Percentiles rank a stretch among this genome's conserved stretches.
Evolutionary conservation across 2,329 filamentous ascomycete species (phyloP).

Genomic region (Diaporthe batatas): DNA sequence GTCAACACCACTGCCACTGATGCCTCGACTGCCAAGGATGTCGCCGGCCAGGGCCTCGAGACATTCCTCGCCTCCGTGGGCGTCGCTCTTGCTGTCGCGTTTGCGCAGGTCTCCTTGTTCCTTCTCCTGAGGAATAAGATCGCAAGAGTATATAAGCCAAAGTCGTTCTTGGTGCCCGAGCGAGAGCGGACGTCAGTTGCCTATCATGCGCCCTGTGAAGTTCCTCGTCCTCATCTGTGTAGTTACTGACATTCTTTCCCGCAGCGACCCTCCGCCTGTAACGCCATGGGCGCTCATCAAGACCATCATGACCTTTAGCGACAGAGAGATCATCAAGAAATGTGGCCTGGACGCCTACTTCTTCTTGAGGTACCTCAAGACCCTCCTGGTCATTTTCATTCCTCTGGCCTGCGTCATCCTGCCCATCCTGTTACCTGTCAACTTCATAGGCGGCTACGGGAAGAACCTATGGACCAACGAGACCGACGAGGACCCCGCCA

Average conservation of each 20-base stretch:
- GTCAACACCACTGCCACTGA: constrained; percentile 37
- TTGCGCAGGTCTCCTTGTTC: constrained; percentile 77
- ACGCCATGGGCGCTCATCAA: constrained; percentile 66
- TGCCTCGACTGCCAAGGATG: constrained; percentile 47
- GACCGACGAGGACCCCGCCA: constrained; percentile 49
- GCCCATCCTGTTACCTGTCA: constrained; percentile 88
- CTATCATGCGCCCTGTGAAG: too few relatives aligned
- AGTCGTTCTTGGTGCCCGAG: constrained; percentile 88
- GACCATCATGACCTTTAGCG: constrained; percentile 75
- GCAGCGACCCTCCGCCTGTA: constrained; percentile 72
- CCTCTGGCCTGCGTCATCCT: constrained; percentile 83
- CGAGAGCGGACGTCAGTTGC: constrained; percentile 75
- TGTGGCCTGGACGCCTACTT: constrained; percentile 98
- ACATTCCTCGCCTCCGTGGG: constrained; percentile 76
- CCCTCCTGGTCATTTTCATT: constrained; percentile 89
- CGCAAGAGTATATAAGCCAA: constrained; percentile 86
- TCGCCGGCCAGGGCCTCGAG: constrained; percentile 60
- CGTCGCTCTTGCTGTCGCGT: constrained; percentile 73
- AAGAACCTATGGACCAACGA: constrained; percentile 53
- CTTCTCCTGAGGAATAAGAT: constrained; percentile 82
- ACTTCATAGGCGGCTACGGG: constrained; percentile 79
- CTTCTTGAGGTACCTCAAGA: constrained; percentile 87
- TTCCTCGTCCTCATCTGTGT: too few relatives aligned
- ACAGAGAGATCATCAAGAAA: constrained; percentile 90
- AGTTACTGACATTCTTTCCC: constrained; percentile 1